A percentile compares a stretch with the other conserved stretches of the same genome.
Evolutionary conservation across 2,329 filamentous ascomycete species (phyloP).

Genomic region (Neonectria coccinea): DNA sequence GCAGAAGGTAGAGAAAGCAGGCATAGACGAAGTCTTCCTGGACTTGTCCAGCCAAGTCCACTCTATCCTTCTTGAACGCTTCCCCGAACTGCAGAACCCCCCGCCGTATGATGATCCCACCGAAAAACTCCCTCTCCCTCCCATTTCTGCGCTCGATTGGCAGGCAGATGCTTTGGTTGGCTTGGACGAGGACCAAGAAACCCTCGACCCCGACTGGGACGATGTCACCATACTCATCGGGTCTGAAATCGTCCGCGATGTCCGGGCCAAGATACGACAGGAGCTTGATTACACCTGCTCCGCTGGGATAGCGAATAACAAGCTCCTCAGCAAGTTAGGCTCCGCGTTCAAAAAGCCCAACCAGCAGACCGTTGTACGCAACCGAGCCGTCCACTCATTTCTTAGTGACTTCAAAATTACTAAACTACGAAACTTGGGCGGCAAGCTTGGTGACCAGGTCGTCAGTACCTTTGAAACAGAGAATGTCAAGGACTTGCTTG

Average conservation of each 20-base stretch:
- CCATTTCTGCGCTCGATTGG: conserved; percentile 81
- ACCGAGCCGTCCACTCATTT: conserved; percentile 83
- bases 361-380: conserved; percentile 92
- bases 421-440: conserved; percentile 94
- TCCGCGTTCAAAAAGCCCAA: conserved; percentile 94
- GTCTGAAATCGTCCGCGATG: conserved; percentile 85
- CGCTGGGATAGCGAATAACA: conserved; percentile 88
- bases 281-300: conserved; percentile 90
- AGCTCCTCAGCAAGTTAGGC: conserved; percentile 94
- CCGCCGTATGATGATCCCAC: conserved; percentile 80
- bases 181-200: conserved; percentile 79
- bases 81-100: conserved; percentile 74
- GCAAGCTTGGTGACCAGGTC: conserved; percentile 91
- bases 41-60: conserved; percentile 91
- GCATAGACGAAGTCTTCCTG: conserved; percentile 95
- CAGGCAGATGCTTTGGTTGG: conserved; percentile 84
- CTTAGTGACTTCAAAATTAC: conserved; percentile 89
- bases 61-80: conserved; percentile 77
- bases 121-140: conserved; percentile 78
- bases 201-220: conserved; percentile 93
- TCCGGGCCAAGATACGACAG: conserved; percentile 76
- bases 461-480: conserved; percentile 86
- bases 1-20: conserved; percentile 89
- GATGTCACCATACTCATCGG: conserved; percentile 89
- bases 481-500: conserved; percentile 78